Conservation (phyloP, 306 rosid species). For the Cucurbita maxima region DNA sequence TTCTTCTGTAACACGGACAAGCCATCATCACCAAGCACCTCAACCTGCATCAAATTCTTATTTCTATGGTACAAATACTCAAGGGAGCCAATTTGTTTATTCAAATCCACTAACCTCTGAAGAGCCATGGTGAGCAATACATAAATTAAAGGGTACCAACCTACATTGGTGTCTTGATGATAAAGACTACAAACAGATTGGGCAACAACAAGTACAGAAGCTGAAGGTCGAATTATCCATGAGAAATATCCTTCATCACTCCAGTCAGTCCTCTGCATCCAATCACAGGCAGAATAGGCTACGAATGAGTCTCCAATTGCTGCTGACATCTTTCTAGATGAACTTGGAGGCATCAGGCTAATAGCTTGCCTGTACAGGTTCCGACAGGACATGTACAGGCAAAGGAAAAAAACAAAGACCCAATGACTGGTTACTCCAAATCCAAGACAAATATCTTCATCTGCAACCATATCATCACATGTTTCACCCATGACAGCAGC, state of each 20-base stretch:
- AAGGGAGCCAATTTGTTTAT: conserved; percentile 44
- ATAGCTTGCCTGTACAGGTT: conserved; percentile 54
- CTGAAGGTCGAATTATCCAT: conserved; percentile 57
- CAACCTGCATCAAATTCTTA: conserved; percentile 20
- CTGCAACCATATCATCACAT: conserved; percentile 20
- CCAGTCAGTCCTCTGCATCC: conserved; percentile 58
- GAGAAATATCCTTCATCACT: conserved; percentile 50
- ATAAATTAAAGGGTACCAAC: conserved; percentile 42
- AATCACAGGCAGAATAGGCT: conserved; percentile 50
- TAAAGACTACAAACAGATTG: conserved; percentile 40
- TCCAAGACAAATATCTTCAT: conserved; percentile 24
- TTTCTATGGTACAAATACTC: conserved; percentile 45
- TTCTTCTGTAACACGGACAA: conserved; percentile 17
- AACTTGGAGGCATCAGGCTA: conserved; percentile 49
- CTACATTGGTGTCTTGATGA: conserved; percentile 21
- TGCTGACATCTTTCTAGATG: conserved; percentile 53
- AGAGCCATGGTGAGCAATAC: conserved; percentile 60
- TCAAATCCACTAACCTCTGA: conserved; percentile 79
- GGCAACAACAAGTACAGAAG: conserved; percentile 50
- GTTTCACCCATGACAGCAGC: conserved; percentile 27
- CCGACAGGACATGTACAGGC: conserved; percentile 53
- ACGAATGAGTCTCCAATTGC: conserved; percentile 41
- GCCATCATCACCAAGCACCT: conserved; percentile 17
- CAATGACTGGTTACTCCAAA: conserved; percentile 47
- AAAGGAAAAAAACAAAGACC: conserved; percentile 66